phyloP scores from a whole-genome alignment of 768 basidiomycete genomes.

The Mrakia blollopis region DNA sequence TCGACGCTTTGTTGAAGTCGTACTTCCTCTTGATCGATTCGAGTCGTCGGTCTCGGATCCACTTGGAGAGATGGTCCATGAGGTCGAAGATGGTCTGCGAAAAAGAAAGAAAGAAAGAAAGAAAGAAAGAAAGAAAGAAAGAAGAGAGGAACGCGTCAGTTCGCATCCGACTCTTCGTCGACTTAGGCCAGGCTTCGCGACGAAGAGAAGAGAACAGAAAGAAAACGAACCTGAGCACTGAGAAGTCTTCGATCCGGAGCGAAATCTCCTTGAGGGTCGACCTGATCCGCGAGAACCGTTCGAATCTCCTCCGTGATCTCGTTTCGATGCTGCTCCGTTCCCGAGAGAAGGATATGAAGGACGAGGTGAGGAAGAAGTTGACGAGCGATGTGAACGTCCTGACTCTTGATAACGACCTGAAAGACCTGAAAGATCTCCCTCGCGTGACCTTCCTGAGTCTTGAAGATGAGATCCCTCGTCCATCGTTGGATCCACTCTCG shows the following conservation, averaged over 20 bases:
- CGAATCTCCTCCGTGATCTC: slow-evolving; percentile 71
- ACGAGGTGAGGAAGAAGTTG: slow-evolving; percentile 88
- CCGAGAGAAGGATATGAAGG: slow-evolving; percentile 74
- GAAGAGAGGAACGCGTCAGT: neutral
- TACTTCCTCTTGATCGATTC: slow-evolving; percentile 55
- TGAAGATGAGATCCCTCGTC: slow-evolving; percentile 71
- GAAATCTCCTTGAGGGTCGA: slow-evolving; percentile 56
- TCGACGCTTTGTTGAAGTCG: slow-evolving; percentile 33
- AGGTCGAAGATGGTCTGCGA: slow-evolving; percentile 82
- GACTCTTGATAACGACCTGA: slow-evolving; percentile 64
- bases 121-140: too few species aligned
- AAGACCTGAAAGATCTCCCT: slow-evolving; percentile 71
- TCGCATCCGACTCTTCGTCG: too few species aligned
- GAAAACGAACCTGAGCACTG: slow-evolving; percentile 79
- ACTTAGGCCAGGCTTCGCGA: too few species aligned
- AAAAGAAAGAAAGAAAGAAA: too few species aligned
- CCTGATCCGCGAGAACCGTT: slow-evolving; percentile 80
- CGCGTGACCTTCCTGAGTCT: slow-evolving; percentile 48
- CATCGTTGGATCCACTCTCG: slow-evolving; percentile 94
- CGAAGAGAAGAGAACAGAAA: neutral
- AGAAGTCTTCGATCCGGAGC: slow-evolving; percentile 74
- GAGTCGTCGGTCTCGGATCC: slow-evolving; percentile 72
- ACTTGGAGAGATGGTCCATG: slow-evolving; percentile 89
- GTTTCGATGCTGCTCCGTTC: slow-evolving; percentile 55
- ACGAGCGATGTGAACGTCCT: slow-evolving; percentile 91